Evolutionary conservation across 2,329 filamentous ascomycete genomes (phyloP), one percentile per base, ranked within the genome.

Genomic region (Huntiella bhutanensis): DNA sequence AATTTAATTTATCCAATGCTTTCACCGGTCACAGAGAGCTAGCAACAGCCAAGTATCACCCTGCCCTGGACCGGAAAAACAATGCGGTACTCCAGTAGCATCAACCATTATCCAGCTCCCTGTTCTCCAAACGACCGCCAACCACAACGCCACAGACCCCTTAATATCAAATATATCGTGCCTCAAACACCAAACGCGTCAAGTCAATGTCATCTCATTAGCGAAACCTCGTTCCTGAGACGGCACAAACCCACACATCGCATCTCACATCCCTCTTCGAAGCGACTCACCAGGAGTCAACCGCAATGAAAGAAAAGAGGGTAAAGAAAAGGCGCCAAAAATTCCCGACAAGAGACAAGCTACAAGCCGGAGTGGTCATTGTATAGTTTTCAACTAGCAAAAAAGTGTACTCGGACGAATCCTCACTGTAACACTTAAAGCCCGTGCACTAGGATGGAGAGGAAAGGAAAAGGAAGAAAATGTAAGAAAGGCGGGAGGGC

Each of bases 321-420:
- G 53, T 7, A 32, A 41, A 28, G 12, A 51, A 53, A 52, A 52
- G 50, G 57, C 64, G 73, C 63, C 77, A 81, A 82, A 82, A 78
- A 82, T 81, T 82, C 62, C 76, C 77, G 56, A 68, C 67, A 73
- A 68, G 75, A 67, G 69, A 69, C 47, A 71, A 70, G 72, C 70
- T 75, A 72, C 70, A 66, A 41, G 40, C 62, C 69, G 66, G 66
- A 82, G 77, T 67, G 65, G 77, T 81, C 76, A 75, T 66, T 69
- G 58, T 71, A 73, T 81, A 82, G 78, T 82, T 82, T 82, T 82
- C 78, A 82, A 82, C 77, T 80, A 82, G 78, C 78, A 82, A 82
- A 81, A 77, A 77, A 68, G 68, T 70, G 67, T 69, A 68, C 73
- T 78, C 73, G 69, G 74, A 77, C 71, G 67, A 79, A 77, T 81